Evolutionary conservation across 228 moss, liverwort and hornwort species (phyloP).

Genomic region (Sphagnum magellanicum): DNA sequence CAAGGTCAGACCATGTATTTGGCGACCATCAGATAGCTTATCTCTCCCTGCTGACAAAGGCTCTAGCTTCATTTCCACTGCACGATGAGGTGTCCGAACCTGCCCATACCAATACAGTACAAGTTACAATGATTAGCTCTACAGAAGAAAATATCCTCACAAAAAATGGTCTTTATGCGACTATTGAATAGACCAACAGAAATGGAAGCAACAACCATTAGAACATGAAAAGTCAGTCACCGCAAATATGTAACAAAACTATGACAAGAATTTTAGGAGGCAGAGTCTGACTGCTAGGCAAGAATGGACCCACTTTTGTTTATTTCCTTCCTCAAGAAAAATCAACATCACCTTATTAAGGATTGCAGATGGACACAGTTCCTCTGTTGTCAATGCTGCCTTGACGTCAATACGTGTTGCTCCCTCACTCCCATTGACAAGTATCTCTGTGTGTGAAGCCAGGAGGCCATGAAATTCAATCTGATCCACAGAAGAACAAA

Average conservation of each 20-base stretch:
- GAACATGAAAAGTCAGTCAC: too few species aligned
- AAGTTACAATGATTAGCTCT: too few species aligned
- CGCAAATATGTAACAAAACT: background rate
- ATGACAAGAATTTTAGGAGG: background rate
- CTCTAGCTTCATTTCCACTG: conserved; percentile 77
- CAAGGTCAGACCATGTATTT: conserved; percentile 81
- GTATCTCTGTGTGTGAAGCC: conserved; percentile 54
- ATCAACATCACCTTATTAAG: conserved; percentile 47
- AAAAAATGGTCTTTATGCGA: background rate
- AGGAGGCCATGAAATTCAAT: conserved; percentile 90
- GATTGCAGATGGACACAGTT: conserved; percentile 66
- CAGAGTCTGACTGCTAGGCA: background rate
- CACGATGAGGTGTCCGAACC: conserved; percentile 79
- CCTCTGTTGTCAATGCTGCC: conserved; percentile 73
- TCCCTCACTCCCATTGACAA: conserved; percentile 71
- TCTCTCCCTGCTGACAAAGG: conserved; percentile 91
- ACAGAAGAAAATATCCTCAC: background rate
- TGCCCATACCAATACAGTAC: conserved; percentile 9
- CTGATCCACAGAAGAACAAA: conserved; percentile 31
- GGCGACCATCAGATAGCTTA: conserved; percentile 82
- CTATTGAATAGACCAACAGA: too few species aligned
- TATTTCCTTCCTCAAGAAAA: background rate
- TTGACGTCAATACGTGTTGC: conserved; percentile 81
- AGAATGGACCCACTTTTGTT: background rate
- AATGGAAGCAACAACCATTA: too few species aligned